These are phyloP conservation scores for Anaeromyces robustus DNA, from an alignment of 192 early-diverging fungal species.

Conservation along the genomic window DNA sequence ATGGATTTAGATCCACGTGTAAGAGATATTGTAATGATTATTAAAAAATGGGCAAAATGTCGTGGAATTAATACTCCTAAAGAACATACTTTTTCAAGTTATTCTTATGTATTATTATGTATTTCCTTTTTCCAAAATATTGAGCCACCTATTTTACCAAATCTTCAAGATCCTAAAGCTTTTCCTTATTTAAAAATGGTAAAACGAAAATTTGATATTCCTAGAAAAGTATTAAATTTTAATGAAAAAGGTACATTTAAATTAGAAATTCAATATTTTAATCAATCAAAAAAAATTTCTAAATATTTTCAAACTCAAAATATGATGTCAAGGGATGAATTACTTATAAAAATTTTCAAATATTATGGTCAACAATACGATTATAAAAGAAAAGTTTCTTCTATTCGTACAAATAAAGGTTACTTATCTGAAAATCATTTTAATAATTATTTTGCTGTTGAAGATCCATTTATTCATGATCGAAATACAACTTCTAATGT, in stretches of 20 bases:
- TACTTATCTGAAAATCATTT: neutral
- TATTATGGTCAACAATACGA: neutral
- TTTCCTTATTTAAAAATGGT: neutral
- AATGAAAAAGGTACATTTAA: neutral
- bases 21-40: neutral
- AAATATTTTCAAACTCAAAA: neutral
- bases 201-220: neutral
- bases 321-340: neutral
- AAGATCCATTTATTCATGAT: neutral
- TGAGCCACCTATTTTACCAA: neutral
- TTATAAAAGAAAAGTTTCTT: neutral
- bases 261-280: neutral
- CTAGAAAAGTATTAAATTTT: neutral
- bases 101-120: neutral
- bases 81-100: neutral
- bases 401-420: neutral
- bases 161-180: neutral
- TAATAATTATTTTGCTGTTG: neutral
- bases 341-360: neutral
- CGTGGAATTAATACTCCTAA: neutral
- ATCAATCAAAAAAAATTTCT: neutral
- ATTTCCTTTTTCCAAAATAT: neutral
- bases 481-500: neutral
- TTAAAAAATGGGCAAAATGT: neutral
- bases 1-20: neutral